Evolutionary conservation across 2,329 filamentous ascomycete species (phyloP), one percentile per base, ranked within the genome.

Genomic region (Ophiocordyceps unilateralis): DNA sequence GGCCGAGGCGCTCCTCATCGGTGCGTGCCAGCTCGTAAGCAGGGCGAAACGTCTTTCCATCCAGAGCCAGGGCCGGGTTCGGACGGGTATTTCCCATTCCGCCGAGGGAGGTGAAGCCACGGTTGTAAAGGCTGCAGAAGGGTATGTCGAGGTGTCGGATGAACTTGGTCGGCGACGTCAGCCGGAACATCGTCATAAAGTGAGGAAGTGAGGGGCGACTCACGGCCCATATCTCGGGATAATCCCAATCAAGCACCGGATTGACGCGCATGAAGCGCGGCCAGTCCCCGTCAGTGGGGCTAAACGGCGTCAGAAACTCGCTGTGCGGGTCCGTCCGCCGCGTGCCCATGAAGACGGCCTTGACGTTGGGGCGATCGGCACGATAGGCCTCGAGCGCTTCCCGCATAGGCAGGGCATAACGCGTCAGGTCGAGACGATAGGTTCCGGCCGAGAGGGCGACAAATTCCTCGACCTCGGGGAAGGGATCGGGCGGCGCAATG

Each of bases 241-340:
- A 94, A 59, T 91, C 85, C 91, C 91, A 98, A 62, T 98, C 91
- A 55, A 98, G 88, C 10, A 98, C 83, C 0, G 91, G 89, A 61
- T 98, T 87, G 46, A 96, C 72, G 45, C 91, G 76, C 79, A 96
- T 88, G 55, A 96, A 94, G 38, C 70, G 66, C 30, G 91, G 91
- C 91, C 91, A 98, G 2, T 81, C 87, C 30, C 73, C 68, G 61
- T 96, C 91, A 5, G 91, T 98, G 41, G 72, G 74, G 57, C 93
- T 84, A 57, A 96, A 96, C 61, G 83, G 77, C 34, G 74, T 82
- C 53, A 98, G 60, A 15, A 71, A 67, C 51, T 77, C 78, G 40
- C 89, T 86, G 58, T 96, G 87, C 7, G 91, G 91, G 61, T 98
- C 91, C 4, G 91, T 95, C 51, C 91, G 72, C 44, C 91, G 69